Conservation (phyloP, 1,284 basidiomycete genomes). For the Caloboletus inedulis region DNA sequence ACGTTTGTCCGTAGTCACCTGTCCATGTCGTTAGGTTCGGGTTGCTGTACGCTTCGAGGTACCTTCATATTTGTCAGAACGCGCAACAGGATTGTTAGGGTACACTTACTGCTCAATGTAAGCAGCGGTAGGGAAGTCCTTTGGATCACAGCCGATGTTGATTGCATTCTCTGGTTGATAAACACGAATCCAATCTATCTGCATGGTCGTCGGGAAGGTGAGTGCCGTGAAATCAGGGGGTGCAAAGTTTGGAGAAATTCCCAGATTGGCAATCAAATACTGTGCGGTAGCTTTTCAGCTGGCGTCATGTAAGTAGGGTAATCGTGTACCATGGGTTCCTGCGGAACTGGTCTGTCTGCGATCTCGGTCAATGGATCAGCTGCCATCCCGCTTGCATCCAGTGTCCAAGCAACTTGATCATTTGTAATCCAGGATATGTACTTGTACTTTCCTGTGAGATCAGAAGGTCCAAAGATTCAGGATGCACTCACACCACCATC, state of each 20-base stretch:
- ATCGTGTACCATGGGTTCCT: constrained; percentile 74
- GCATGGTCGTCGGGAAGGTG: constrained; percentile 68
- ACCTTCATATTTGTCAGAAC: constrained; percentile 37
- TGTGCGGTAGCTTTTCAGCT: constrained; percentile 25
- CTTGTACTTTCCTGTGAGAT: constrained; percentile 32
- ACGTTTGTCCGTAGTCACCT: constrained; percentile 55
- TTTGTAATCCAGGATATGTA: constrained; percentile 82
- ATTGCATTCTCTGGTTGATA: constrained; percentile 68
- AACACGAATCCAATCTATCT: constrained; percentile 81
- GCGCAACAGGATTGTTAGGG: neutral
- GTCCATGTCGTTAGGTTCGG: constrained; percentile 59
- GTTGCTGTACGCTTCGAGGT: constrained; percentile 51
- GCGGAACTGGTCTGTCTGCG: constrained; percentile 69
- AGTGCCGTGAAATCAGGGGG: constrained; percentile 63
- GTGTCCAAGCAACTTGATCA: constrained; percentile 68
- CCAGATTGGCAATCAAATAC: constrained; percentile 81
- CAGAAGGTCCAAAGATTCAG: constrained; percentile 24
- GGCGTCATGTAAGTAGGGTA: neutral
- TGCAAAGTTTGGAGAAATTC: constrained; percentile 79
- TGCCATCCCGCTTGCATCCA: constrained; percentile 70
- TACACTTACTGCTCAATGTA: constrained; percentile 67
- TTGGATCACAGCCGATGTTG: constrained; percentile 83
- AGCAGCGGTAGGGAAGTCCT: constrained; percentile 68
- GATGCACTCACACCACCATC: constrained; percentile 27
- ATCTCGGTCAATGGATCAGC: constrained; percentile 68